Base-by-base conservation (phyloP, 768 basidiomycete species). In the Fibroporia radiculosa region DNA sequence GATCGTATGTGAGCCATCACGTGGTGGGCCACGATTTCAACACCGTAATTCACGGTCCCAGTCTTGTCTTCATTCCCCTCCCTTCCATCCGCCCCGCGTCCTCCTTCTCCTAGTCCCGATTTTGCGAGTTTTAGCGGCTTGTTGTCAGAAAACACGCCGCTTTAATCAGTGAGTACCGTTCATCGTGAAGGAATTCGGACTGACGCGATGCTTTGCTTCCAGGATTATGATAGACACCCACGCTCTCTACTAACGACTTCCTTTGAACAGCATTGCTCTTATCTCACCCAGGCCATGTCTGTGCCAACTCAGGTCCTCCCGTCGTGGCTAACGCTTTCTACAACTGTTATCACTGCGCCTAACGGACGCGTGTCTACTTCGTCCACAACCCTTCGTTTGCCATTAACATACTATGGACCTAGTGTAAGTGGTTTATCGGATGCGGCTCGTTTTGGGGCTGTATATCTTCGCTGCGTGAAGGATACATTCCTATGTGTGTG, bases 381-480 rank as follows among this genome's bases (percentile, higher is more conserved):
- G 33, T 79, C 77, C 20, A 70, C 65, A 25, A 65, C 82, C 8
- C 54, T 85, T 22, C 77, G 72, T 52, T 58, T 89, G 40, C 84
- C 88, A 31, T 65, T 88, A 52, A 89, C 87, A 0, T 91, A 90
- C 63, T 87, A 75, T 52, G 88, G 88, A 24, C 85, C 88, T 42
- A 80, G 81, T 61, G 86, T 89, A 58, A 75, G 85, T 75, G 3
- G 11, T 42, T 22, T 48, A 7, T 35, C 24, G n/a, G n/a, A n/a
- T n/a, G n/a, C n/a, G n/a, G n/a, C n/a, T n/a, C n/a, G n/a, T n/a
- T n/a, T n/a, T n/a, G n/a, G n/a, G n/a, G n/a, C n/a, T n/a, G n/a
- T n/a, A n/a, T n/a, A n/a, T n/a, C n/a, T n/a, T n/a, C n/a, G n/a
- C n/a, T n/a, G n/a, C n/a, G n/a, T n/a, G n/a, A n/a, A n/a, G n/a